These are phyloP conservation scores for Apiospora pterosperma DNA, from an alignment of 2,329 filamentous ascomycete species.

Conservation along the genomic window DNA sequence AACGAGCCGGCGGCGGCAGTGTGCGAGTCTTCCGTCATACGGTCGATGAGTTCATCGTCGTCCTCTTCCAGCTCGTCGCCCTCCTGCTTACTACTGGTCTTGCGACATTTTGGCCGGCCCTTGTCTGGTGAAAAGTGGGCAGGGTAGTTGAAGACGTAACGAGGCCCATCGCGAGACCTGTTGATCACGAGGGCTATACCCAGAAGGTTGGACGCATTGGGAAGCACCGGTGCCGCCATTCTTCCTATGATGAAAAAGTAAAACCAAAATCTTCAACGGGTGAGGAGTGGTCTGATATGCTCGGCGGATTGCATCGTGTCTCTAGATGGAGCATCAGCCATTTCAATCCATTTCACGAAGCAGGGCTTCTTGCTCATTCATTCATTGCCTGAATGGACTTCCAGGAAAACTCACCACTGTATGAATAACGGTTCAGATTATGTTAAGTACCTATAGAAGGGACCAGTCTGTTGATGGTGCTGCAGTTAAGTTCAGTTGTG, in stretches of 20 bases:
- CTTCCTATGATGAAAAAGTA: neutral
- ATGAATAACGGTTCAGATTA: neutral
- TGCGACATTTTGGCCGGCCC: conserved; percentile 26
- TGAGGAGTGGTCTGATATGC: neutral
- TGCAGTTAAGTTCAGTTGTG: neutral
- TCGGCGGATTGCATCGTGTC: neutral
- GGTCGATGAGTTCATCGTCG: conserved; percentile 50
- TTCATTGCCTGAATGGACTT: neutral
- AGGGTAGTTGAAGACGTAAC: conserved; percentile 87
- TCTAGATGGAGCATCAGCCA: neutral
- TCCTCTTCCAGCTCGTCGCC: conserved; percentile 38
- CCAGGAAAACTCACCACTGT: neutral
- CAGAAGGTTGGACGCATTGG: conserved; percentile 55
- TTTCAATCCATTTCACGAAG: neutral
- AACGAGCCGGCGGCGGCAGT: conserved; percentile 21
- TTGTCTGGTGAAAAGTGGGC: conserved; percentile 46
- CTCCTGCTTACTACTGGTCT: conserved; percentile 19
- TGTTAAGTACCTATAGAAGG: too few species aligned
- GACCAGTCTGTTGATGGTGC: neutral
- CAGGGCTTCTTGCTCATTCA: neutral
- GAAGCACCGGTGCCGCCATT: conserved; percentile 42
- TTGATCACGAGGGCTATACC: conserved; percentile 73
- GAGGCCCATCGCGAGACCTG: conserved; percentile 73
- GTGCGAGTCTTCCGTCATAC: conserved; percentile 35
- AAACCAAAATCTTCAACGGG: neutral